Base-by-base conservation (phyloP, 176 grass and related monocot genomes). In the Phoenix roebelenii region DNA sequence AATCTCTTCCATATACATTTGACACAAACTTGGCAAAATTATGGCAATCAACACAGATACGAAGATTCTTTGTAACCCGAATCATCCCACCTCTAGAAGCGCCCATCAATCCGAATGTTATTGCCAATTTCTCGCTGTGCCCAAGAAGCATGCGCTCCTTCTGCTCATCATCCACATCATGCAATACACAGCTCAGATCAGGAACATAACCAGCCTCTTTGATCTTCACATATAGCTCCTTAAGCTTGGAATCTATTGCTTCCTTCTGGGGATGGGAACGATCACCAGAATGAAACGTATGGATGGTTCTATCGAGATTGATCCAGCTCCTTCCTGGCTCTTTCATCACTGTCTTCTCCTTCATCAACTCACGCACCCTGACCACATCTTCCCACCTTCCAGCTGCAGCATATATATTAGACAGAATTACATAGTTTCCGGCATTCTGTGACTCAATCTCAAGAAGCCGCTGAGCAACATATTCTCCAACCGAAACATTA, bases 101-200 rank as follows among this genome's bases (percentile, higher is more conserved):
- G 55, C 73, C 72, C 82, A 90, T 90, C 55, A 90, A 9, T 63
- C 87, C 87, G 72, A 90, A 90, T 57, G 87, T 75, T 73, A 90
- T 73, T 7, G 82, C 87, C 30, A 90, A 61, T 22, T 90, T 90
- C 82, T 90, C 87, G 29, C 82, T 82, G 49, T 90, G 87, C 20
- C 75, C 68, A 63, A 85, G 82, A 68, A 90, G 72, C 54, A 85
- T 73, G 12, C 72, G 64, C 64, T 90, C 87, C 77, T 90, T 90
- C 52, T 82, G 82, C 72, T 90, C 87, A 73, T 89, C 86, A 65
- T 90, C 87, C 24, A 85, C 87, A 82, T 90, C 87, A 70, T 90
- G 87, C 32, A 85, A 73, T 53, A 82, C 82, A 79, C 87, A 90
- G 56, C 78, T 90, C 19, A 90, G 65, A 15, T 90, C 68, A 0